Percentiles rank a stretch among this genome's conserved stretches.
Evolutionary conservation across 2,329 filamentous ascomycete species (phyloP).

Genomic region (Neonectria hederae): DNA sequence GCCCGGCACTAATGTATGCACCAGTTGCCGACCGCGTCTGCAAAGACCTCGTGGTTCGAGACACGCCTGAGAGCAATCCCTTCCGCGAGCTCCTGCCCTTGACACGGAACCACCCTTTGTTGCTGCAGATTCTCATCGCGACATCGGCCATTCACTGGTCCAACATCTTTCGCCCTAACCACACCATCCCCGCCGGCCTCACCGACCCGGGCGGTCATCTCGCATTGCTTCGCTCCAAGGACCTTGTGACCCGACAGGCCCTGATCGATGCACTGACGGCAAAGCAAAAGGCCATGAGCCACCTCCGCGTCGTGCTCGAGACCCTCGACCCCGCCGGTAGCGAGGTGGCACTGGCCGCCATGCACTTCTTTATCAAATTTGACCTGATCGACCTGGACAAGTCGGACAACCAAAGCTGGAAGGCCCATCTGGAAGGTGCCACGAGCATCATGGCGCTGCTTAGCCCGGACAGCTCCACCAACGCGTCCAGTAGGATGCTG

Average conservation of each 20-base stretch:
- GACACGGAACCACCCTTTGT: slow-evolving; percentile 55
- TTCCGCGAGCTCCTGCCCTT: slow-evolving; percentile 60
- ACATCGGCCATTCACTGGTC: slow-evolving; percentile 61
- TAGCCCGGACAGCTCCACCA: slow-evolving; percentile 41
- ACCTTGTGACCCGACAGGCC: slow-evolving; percentile 51
- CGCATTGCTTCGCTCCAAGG: slow-evolving; percentile 49
- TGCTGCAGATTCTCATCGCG: slow-evolving; percentile 59
- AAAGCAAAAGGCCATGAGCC: slow-evolving; percentile 58
- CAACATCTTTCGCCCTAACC: slow-evolving; percentile 52
- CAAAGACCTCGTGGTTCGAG: slow-evolving; percentile 62
- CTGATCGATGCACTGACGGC: slow-evolving; percentile 58
- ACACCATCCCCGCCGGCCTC: slow-evolving; percentile 44
- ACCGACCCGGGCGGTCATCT: slow-evolving; percentile 50
- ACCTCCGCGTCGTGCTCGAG: slow-evolving; percentile 53
- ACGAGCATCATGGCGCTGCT: slow-evolving; percentile 53
- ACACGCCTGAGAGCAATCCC: slow-evolving; percentile 56
- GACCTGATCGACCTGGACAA: slow-evolving; percentile 60
- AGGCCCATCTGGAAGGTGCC: slow-evolving; percentile 57
- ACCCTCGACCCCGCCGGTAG: slow-evolving; percentile 52
- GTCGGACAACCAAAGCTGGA: slow-evolving; percentile 54
- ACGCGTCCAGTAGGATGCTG: slow-evolving; percentile 47
- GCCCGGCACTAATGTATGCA: slow-evolving; percentile 38
- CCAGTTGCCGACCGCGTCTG: slow-evolving; percentile 60
- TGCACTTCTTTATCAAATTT: slow-evolving; percentile 62
- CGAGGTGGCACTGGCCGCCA: slow-evolving; percentile 58